A percentile compares a stretch with the other conserved stretches of the same genome.
These are phyloP conservation scores for Lachancea nothofagi DNA, from an alignment of 805 yeast genomes.

Conservation along the genomic window DNA sequence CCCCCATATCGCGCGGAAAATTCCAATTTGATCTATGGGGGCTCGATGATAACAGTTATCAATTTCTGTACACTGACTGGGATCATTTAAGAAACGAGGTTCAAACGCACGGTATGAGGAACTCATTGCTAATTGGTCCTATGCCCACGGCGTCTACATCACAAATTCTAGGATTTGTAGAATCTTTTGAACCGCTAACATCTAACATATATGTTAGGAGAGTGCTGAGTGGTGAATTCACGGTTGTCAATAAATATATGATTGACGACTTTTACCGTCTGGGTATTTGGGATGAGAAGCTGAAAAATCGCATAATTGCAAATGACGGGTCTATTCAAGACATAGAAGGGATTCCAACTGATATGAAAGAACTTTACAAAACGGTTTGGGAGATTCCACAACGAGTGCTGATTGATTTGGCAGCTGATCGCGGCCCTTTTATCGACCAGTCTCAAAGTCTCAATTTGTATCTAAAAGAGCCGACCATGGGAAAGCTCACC, in stretches of 20 bases:
- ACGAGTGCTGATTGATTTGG: slow-evolving; percentile 73
- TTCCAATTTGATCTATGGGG: slow-evolving; percentile 88
- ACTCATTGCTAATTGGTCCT: slow-evolving; percentile 83
- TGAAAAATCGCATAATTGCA: slow-evolving; percentile 69
- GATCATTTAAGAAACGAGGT: slow-evolving; percentile 54
- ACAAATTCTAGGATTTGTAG: slow-evolving; percentile 86
- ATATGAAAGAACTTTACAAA: slow-evolving; percentile 69
- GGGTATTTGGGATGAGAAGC: slow-evolving; percentile 73
- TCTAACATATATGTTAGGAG: slow-evolving; percentile 86
- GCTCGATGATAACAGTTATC: slow-evolving; percentile 30
- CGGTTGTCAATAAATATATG: slow-evolving; percentile 80
- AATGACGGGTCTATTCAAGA: slow-evolving; percentile 80
- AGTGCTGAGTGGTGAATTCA: slow-evolving; percentile 88
- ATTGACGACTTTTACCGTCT: slow-evolving; percentile 71
- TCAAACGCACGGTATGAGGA: slow-evolving; percentile 62
- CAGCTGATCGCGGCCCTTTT: slow-evolving; percentile 76
- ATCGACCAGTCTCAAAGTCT: slow-evolving; percentile 89
- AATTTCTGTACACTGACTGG: slow-evolving; percentile 75
- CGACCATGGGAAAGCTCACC: slow-evolving; percentile 92
- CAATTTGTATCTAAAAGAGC: slow-evolving; percentile 77
- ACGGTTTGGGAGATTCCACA: slow-evolving; percentile 97
- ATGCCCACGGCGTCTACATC: slow-evolving; percentile 99
- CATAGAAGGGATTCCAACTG: slow-evolving; percentile 64
- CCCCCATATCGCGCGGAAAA: slow-evolving; percentile 82
- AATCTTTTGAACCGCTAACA: slow-evolving; percentile 92